phyloP scores from a whole-genome alignment of 2,329 filamentous ascomycete species.

The Venturia oleaginea region DNA sequence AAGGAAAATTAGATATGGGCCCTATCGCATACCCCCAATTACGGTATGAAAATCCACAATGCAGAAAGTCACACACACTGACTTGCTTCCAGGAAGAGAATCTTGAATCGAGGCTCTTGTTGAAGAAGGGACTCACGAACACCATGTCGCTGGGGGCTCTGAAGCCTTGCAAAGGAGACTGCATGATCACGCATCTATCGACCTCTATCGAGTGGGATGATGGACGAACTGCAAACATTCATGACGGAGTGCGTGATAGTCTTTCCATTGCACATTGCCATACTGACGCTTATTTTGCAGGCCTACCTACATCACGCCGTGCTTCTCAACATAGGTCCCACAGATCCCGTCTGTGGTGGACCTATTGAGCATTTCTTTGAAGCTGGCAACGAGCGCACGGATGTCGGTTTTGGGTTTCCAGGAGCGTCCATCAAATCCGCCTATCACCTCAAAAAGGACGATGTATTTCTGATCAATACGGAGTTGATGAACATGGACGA shows the following conservation, averaged over 20 bases:
- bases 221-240: background rate
- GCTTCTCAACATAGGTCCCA: conserved; percentile 4
- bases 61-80: background rate
- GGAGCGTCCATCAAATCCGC: conserved; percentile 1
- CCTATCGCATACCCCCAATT: conserved; percentile 9
- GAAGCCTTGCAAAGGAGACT: conserved; percentile 11
- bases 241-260: background rate
- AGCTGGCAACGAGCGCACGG: conserved; percentile 8
- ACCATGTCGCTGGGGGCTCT: background rate
- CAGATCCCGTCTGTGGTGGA: conserved; percentile 1
- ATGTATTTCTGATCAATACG: conserved; percentile 4
- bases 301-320: conserved; percentile 11
- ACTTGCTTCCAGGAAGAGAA: conserved; percentile 10
- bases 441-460: conserved; percentile 4
- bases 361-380: conserved; percentile 9
- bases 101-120: background rate
- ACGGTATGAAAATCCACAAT: background rate
- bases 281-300: background rate
- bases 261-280: background rate
- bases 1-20: conserved; percentile 10
- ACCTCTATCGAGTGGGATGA: conserved; percentile 7
- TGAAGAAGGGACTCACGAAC: conserved; percentile 2
- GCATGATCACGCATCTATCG: background rate
- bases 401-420: background rate
- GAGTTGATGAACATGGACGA: conserved; percentile 14